Conservation (phyloP, 2,329 filamentous ascomycete genomes). For the Chalaropsis thielavioides region DNA sequence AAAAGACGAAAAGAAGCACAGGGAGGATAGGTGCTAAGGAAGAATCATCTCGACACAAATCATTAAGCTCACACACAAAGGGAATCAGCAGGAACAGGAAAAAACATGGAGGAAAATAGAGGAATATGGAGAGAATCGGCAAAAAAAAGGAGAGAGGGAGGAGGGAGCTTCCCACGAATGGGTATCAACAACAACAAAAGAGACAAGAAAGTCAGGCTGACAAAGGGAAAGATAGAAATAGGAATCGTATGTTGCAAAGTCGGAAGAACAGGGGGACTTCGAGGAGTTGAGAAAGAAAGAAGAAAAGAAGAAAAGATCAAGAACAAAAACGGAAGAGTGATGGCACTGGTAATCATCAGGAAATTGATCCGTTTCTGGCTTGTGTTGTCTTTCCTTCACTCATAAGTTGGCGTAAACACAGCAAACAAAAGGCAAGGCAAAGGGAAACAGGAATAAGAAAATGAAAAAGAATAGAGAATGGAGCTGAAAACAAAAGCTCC, state of each 20-base stretch:
- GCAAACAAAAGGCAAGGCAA: not conserved
- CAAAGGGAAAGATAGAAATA: not conserved
- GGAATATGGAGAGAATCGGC: not conserved
- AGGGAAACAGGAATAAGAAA: not conserved
- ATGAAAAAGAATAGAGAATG: not conserved
- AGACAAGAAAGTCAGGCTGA: not conserved
- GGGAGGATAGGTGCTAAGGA: not conserved
- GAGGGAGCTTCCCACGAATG: not conserved
- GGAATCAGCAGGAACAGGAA: not conserved
- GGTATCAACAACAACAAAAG: conserved; percentile 1
- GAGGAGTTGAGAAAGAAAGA: no score
- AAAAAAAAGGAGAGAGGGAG: not conserved
- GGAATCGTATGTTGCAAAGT: not conserved
- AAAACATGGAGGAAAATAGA: not conserved
- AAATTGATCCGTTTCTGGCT: not conserved
- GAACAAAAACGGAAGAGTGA: not conserved
- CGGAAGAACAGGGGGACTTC: no score
- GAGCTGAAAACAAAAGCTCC: conserved; percentile 7
- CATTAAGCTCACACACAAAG: conserved; percentile 4
- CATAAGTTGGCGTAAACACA: not conserved
- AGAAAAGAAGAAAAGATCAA: not conserved
- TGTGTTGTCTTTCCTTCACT: conserved; percentile 8
- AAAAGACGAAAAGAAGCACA: not conserved
- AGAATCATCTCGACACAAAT: conserved; percentile 2
- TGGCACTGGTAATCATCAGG: not conserved